Evolutionary conservation across 495 filamentous ascomycete genomes (phyloP), one percentile per base, ranked within the genome.

Genomic region (Staphylotrichum longicolle): DNA sequence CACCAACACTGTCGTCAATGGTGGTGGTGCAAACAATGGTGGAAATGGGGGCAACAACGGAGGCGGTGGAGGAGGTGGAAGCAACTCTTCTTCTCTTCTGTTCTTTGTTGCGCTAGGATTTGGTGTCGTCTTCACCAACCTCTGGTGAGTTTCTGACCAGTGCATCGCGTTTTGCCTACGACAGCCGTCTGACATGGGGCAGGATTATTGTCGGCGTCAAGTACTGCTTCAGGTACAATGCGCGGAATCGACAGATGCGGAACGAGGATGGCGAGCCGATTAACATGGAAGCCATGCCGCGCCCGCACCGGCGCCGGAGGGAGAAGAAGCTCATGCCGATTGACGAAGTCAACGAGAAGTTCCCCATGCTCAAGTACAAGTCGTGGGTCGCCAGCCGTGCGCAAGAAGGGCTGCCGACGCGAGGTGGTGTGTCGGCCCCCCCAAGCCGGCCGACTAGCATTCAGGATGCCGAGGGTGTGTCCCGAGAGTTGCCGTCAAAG

Each of bases 201-300:
- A 98, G 94, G 94, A 98, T 98, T 72, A 98, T 98, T 68, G 94
- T 98, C 65, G 94, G 94, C 44, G 94, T 98, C 54, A 98, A 98
- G 75, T 98, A 98, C 75, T 98, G 94, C 76, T 98, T 98, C 73
- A 84, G 94, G 55, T 98, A 98, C 73, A 98, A 98, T 73, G 92
- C 95, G 63, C 86, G 94, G 34, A 95, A 95, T 73, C 89, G 94
- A 37, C 85, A 85, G 50, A 75, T 89, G 62, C 86, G 89, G 56
- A 82, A 87, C 62, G 93, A 96, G 67, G 88, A 93, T 66, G 91
- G 87, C 62, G 95, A 97, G 46, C 89, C 90, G 2, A 96, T 94
- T 64, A 90, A 91, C 69, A 76, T 96, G 61, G 81, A 89, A 57
- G 79, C 85, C 60, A 89, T 97, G 83, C 89, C 90, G 57, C 82